Percentiles rank a stretch among this genome's conserved stretches.
Evolutionary conservation across 2,329 filamentous ascomycete genomes (phyloP).

Genomic region (Clonostachys solani): DNA sequence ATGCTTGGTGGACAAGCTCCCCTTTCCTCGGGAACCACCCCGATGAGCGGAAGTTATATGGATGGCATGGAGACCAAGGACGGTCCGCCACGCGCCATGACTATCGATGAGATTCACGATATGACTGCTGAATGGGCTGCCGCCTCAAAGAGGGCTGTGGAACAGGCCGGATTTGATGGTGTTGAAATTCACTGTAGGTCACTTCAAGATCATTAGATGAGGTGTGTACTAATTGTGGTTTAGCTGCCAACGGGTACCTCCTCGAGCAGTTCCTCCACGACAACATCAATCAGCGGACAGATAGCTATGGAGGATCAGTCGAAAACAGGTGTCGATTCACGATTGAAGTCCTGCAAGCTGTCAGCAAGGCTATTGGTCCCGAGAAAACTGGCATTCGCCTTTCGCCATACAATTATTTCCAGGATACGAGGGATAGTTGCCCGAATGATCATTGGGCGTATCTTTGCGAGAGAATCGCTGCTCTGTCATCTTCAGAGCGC

Average conservation of each 20-base stretch:
- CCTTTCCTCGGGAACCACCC: conserved; percentile 15
- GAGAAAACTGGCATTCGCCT: conserved; percentile 33
- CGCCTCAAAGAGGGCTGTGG: conserved; percentile 50
- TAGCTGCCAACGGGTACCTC: conserved; percentile 13
- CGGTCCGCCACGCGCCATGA: conserved; percentile 56
- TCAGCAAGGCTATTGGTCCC: conserved; percentile 24
- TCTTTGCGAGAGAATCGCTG: conserved; percentile 24
- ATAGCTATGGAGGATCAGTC: conserved; percentile 44
- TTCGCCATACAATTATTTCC: conserved; percentile 25
- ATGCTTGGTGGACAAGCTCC: conserved; percentile 13
- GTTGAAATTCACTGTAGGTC: conserved; percentile 51
- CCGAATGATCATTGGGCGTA: conserved; percentile 27
- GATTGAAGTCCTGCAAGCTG: conserved; percentile 35
- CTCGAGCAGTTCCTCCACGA: conserved; percentile 47
- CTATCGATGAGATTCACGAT: conserved; percentile 57
- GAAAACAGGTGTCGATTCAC: conserved; percentile 41
- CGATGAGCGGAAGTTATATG: conserved; percentile 41
- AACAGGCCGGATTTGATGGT: conserved; percentile 60
- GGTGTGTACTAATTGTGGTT: not conserved
- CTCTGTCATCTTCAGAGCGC: conserved; percentile 21
- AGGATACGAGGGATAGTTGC: conserved; percentile 18
- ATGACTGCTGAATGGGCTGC: conserved; percentile 56
- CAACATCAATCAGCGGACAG: conserved; percentile 32
- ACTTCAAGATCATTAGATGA: not conserved
- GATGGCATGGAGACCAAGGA: conserved; percentile 19